Percentiles rank a stretch among this genome's conserved stretches.
Conservation (phyloP, 805 yeast genomes). For the Candida nanaspora region DNA sequence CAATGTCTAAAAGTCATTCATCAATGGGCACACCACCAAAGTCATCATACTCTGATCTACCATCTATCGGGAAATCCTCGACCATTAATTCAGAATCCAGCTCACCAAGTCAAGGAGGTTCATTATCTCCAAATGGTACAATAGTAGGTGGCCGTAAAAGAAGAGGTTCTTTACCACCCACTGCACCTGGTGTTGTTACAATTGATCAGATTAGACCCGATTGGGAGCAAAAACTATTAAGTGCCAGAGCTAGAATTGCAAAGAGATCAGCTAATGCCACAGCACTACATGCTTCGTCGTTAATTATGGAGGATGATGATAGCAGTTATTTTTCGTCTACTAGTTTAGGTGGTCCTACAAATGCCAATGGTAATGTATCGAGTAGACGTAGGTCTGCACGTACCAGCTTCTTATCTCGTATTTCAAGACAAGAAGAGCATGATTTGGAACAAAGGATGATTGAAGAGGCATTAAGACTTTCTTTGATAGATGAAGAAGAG, state of each 20-base stretch:
- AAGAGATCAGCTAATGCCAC: conserved; percentile 90
- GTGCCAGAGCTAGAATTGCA: conserved; percentile 72
- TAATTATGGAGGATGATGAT: conserved; percentile 33
- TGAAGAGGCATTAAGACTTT: conserved; percentile 73
- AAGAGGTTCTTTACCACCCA: conserved; percentile 55
- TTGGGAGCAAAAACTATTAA: conserved; percentile 72
- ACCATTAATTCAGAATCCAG: not conserved
- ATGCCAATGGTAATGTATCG: conserved; percentile 4
- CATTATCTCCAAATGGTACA: not conserved
- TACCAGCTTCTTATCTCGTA: not conserved
- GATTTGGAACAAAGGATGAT: conserved; percentile 72
- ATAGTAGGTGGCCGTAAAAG: conserved; percentile 19
- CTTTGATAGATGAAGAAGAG: conserved; percentile 64
- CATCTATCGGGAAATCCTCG: not conserved
- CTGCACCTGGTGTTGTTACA: conserved; percentile 64
- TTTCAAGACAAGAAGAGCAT: conserved; percentile 16
- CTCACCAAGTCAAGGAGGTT: not conserved
- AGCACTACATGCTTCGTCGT: conserved; percentile 84
- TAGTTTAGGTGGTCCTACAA: conserved; percentile 1
- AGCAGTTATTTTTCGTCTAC: not conserved
- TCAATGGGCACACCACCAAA: conserved; percentile 21
- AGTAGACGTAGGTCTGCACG: conserved; percentile 5
- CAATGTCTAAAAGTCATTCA: conserved; percentile 21
- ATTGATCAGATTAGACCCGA: conserved; percentile 86
- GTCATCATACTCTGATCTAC: not conserved